These are phyloP conservation scores for Aspergillus homomorphus DNA, from an alignment of 495 filamentous ascomycete species.

Conservation along the genomic window DNA sequence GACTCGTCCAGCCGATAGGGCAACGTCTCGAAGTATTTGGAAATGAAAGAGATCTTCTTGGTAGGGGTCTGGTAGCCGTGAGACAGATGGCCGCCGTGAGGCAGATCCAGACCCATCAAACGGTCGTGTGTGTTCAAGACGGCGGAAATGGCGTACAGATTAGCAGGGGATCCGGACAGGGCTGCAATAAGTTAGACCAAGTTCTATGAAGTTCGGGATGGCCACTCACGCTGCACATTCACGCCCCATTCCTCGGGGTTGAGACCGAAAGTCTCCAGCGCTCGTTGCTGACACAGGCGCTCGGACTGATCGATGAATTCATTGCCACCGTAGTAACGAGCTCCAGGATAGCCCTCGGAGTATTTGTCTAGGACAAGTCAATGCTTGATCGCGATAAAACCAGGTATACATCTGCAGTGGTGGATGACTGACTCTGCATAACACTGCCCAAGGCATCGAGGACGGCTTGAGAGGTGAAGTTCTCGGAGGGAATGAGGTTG, in stretches of 20 bases:
- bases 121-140: constrained; percentile 88
- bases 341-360: constrained; percentile 96
- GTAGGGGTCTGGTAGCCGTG: constrained; percentile 97
- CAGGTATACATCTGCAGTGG: constrained; percentile 11
- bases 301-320: constrained; percentile 92
- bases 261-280: constrained; percentile 80
- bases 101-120: constrained; percentile 95
- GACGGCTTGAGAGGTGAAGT: constrained; percentile 97
- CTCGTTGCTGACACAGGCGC: constrained; percentile 82
- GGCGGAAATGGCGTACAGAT: constrained; percentile 93
- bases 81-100: constrained; percentile 93
- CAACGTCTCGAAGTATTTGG: constrained; percentile 97
- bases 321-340: constrained; percentile 96
- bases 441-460: constrained; percentile 94
- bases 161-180: constrained; percentile 92
- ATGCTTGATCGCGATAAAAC: constrained; percentile 1
- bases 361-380: constrained; percentile 73
- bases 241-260: constrained; percentile 91
- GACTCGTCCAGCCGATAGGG: constrained; percentile 88
- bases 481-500: constrained; percentile 97
- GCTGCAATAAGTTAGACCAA: constrained; percentile 47
- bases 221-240: constrained; percentile 82
- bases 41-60: constrained; percentile 97
- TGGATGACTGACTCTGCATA: constrained; percentile 78
- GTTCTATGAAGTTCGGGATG: neutral